Evolutionary conservation across 257 asterid genomes (phyloP).

Genomic region (Nicotiana paniculata): DNA sequence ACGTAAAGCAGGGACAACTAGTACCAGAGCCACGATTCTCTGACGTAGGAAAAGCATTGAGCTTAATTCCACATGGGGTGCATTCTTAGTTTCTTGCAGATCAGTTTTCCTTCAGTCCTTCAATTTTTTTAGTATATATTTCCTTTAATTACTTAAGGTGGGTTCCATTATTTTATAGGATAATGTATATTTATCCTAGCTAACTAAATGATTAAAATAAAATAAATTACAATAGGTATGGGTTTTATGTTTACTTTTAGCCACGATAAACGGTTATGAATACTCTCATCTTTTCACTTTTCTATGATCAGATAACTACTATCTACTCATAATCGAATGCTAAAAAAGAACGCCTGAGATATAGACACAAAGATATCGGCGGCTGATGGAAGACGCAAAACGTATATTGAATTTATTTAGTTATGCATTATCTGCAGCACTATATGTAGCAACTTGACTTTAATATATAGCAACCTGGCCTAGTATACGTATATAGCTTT

Average conservation of each 20-base stretch:
- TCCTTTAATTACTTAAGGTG: background rate
- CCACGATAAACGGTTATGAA: background rate
- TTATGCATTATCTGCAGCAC: background rate
- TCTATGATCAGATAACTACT: background rate
- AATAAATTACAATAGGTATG: background rate
- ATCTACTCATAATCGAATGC: background rate
- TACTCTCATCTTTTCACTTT: background rate
- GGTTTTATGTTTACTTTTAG: background rate
- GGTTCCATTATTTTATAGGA: background rate
- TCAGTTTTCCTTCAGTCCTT: background rate
- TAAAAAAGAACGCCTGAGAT: background rate
- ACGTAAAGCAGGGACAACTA: background rate
- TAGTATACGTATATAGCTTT: background rate
- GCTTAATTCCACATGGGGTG: background rate
- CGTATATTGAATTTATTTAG: background rate
- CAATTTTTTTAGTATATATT: background rate
- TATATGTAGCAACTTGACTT: background rate
- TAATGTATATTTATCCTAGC: background rate
- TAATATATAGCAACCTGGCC: too few relatives aligned
- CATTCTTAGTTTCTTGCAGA: background rate
- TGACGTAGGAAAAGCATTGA: constrained; percentile 10
- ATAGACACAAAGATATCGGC: background rate
- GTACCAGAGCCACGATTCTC: constrained; percentile 7
- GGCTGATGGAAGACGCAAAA: background rate
- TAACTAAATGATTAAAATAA: too few relatives aligned